Evolutionary conservation across 1,284 basidiomycete species (phyloP).

Genomic region (Hemileia vastatrix): DNA sequence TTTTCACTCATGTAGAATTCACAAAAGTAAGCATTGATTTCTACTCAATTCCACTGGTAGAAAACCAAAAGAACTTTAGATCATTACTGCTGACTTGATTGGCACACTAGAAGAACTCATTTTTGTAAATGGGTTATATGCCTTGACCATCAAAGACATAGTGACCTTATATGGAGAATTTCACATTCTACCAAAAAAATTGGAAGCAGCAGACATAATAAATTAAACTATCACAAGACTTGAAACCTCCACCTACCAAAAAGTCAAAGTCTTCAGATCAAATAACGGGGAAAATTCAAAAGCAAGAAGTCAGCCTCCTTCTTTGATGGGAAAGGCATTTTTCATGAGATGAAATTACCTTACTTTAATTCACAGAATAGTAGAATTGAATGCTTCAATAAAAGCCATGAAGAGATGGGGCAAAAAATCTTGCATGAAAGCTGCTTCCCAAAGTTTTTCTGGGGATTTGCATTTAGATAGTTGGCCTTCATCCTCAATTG

Average conservation of each 20-base stretch:
- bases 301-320: background rate
- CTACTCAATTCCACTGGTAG: too few species aligned
- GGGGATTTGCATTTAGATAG: background rate
- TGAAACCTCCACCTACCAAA: background rate
- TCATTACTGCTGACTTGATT: too few species aligned
- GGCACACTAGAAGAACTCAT: background rate
- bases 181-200: background rate
- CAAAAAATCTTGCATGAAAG: background rate
- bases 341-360: background rate
- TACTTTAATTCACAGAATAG: conserved; percentile 13
- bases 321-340: background rate
- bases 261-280: background rate
- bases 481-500: background rate
- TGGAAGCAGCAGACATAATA: background rate
- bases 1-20: too few species aligned
- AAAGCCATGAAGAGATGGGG: background rate
- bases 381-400: background rate
- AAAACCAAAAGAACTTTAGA: too few species aligned
- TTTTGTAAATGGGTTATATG: background rate
- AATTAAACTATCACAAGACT: background rate
- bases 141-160: background rate
- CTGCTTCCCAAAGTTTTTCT: background rate
- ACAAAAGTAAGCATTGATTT: too few species aligned
- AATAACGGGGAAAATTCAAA: conserved; percentile 6
- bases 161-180: background rate